These are phyloP conservation scores for Gentiana macrophylla DNA, from an alignment of 257 asterid genomes.

Conservation along the genomic window DNA sequence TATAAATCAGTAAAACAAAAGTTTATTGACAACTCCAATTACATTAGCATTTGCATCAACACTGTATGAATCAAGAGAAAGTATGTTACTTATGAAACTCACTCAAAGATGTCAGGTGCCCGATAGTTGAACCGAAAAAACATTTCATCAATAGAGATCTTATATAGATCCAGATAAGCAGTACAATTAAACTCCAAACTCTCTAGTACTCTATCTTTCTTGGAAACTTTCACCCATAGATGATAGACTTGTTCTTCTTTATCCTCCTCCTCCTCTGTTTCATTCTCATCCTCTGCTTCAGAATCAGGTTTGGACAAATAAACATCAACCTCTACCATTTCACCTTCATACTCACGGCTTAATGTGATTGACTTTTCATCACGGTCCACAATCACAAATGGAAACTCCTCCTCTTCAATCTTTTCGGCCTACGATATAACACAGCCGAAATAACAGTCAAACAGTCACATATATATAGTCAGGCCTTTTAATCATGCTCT, in stretches of 20 bases:
- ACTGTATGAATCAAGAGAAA: background rate
- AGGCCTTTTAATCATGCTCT: too few relatives aligned
- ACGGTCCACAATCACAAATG: constrained; percentile 56
- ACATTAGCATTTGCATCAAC: too few relatives aligned
- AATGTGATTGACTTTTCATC: constrained; percentile 60
- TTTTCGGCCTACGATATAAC: constrained; percentile 25
- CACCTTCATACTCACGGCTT: constrained; percentile 54
- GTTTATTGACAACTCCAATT: background rate
- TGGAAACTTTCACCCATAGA: constrained; percentile 55
- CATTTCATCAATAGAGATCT: constrained; percentile 50
- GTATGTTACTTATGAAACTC: background rate
- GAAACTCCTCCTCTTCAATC: constrained; percentile 42
- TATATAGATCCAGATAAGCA: constrained; percentile 46
- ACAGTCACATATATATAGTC: too few relatives aligned
- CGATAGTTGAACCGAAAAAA: constrained; percentile 62
- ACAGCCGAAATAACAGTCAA: too few relatives aligned
- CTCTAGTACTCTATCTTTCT: constrained; percentile 31
- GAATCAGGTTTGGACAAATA: constrained; percentile 51
- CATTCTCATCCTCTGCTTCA: constrained; percentile 17
- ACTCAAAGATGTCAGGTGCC: constrained; percentile 85
- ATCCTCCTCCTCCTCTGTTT: constrained; percentile 18
- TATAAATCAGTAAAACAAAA: background rate
- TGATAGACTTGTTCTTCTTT: background rate
- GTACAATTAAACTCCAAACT: constrained; percentile 60
- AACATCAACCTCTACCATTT: constrained; percentile 57